phyloP scores from a whole-genome alignment of 1,139 yeast genomes.

The Kluyveromyces sp. region DNA sequence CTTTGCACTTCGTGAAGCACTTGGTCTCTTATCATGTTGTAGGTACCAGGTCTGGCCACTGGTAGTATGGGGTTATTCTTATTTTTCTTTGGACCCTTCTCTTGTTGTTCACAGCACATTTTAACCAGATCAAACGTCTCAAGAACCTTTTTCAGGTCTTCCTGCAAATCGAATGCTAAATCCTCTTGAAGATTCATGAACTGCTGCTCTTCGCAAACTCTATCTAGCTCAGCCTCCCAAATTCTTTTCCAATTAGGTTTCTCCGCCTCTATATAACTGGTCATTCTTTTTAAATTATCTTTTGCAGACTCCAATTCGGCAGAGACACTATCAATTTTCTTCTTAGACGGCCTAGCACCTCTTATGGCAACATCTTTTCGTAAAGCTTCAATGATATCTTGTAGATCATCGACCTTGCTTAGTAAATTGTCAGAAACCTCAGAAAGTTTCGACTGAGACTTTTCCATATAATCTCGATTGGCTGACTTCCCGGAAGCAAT shows the following conservation, averaged over 20 bases:
- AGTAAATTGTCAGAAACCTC: slow-evolving; percentile 69
- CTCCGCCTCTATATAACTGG: slow-evolving; percentile 58
- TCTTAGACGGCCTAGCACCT: slow-evolving; percentile 75
- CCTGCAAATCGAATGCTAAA: slow-evolving; percentile 67
- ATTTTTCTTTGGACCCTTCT: slow-evolving; percentile 39
- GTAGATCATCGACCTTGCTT: slow-evolving; percentile 82
- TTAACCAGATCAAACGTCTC: slow-evolving; percentile 80
- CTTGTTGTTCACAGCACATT: slow-evolving; percentile 75
- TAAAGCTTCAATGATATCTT: slow-evolving; percentile 83
- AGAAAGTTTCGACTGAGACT: slow-evolving; percentile 66
- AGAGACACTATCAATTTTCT: slow-evolving; percentile 60
- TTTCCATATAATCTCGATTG: slow-evolving; percentile 66
- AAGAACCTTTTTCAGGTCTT: slow-evolving; percentile 70
- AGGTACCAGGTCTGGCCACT: slow-evolving; percentile 61
- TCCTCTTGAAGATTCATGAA: slow-evolving; percentile 87
- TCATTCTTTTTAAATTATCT: slow-evolving; percentile 45
- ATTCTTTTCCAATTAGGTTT: slow-evolving; percentile 83
- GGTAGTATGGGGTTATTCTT: slow-evolving; percentile 37
- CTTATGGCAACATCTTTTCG: slow-evolving; percentile 89
- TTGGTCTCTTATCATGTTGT: slow-evolving; percentile 69
- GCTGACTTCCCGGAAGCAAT: slow-evolving; percentile 33
- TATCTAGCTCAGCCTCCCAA: slow-evolving; percentile 88
- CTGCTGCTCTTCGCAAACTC: slow-evolving; percentile 90
- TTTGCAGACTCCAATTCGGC: slow-evolving; percentile 61
- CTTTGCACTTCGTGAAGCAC: slow-evolving; percentile 74